A percentile compares a stretch with the other conserved stretches of the same genome.
These are phyloP conservation scores for Lentinula edodes DNA, from an alignment of 768 basidiomycete species.

Conservation along the genomic window DNA sequence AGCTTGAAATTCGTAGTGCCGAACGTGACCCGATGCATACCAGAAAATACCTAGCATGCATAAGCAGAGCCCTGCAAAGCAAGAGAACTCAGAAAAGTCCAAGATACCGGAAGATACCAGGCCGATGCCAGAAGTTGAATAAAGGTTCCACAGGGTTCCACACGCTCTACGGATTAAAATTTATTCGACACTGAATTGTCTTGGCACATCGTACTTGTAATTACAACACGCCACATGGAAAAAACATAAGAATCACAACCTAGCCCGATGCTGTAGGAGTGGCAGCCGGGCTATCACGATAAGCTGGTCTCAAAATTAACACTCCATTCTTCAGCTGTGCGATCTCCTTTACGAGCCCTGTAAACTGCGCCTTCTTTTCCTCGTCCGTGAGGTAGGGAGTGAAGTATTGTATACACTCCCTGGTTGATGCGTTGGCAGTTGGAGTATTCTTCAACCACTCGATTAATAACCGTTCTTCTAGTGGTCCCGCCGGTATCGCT, in stretches of 20 bases:
- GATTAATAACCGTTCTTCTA: conserved; percentile 62
- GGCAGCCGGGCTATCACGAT: conserved; percentile 26
- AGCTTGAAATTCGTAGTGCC: no score
- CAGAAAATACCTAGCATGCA: no score
- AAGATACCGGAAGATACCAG: no score
- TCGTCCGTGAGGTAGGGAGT: conserved; percentile 67
- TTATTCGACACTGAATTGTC: no score
- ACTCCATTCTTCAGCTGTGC: conserved; percentile 66
- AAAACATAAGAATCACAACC: neutral
- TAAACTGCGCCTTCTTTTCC: conserved; percentile 68
- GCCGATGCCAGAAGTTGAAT: no score
- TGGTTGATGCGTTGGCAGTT: conserved; percentile 53
- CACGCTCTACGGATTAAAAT: no score
- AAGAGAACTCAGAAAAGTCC: no score
- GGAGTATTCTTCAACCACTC: conserved; percentile 69
- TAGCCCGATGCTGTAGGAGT: conserved; percentile 2
- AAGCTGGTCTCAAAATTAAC: conserved; percentile 48
- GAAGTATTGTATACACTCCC: conserved; percentile 78
- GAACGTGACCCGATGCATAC: no score
- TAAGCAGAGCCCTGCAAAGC: no score
- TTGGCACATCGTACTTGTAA: no score
- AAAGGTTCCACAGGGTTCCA: no score
- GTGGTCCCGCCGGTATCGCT: conserved; percentile 45
- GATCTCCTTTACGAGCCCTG: conserved; percentile 75
- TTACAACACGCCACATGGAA: neutral